phyloP scores from a whole-genome alignment of 768 basidiomycete genomes.

The Roridomyces roridus region DNA sequence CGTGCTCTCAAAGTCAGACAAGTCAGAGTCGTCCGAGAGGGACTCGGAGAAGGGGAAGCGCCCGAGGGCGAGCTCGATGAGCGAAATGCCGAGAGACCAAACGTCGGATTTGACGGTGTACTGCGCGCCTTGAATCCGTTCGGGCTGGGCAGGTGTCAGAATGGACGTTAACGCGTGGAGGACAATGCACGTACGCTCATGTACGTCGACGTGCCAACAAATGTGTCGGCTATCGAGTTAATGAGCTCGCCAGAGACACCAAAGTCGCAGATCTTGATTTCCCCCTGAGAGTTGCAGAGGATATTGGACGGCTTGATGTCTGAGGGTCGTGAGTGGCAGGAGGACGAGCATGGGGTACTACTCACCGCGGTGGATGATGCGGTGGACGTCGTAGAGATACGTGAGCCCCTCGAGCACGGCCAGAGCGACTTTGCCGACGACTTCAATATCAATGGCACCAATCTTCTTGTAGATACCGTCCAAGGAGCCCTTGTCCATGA shows the following conservation, averaged over 20 bases:
- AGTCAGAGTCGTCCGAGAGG: constrained; percentile 75
- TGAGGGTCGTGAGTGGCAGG: constrained; percentile 34
- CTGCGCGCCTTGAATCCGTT: constrained; percentile 97
- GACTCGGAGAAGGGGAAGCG: constrained; percentile 96
- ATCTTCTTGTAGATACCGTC: constrained; percentile 97
- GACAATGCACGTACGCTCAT: constrained; percentile 83
- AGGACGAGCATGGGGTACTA: constrained; percentile 13
- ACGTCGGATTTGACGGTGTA: constrained; percentile 99
- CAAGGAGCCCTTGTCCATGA: constrained; percentile 90
- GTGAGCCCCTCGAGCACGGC: constrained; percentile 95
- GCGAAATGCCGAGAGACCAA: constrained; percentile 96
- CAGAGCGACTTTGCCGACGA: constrained; percentile 93
- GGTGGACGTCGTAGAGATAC: constrained; percentile 96
- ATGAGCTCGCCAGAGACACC: constrained; percentile 98
- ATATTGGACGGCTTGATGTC: constrained; percentile 99
- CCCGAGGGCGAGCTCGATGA: constrained; percentile 96
- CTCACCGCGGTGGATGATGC: constrained; percentile 97
- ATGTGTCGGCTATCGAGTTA: constrained; percentile 98
- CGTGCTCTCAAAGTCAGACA: constrained; percentile 83
- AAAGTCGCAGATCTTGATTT: constrained; percentile 99
- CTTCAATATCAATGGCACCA: constrained; percentile 90
- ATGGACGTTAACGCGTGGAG: constrained; percentile 12
- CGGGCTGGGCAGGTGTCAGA: constrained; percentile 65
- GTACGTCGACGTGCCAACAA: constrained; percentile 98
- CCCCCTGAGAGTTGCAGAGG: constrained; percentile 89